These are phyloP conservation scores for Aspergillus felis DNA, from an alignment of 2,329 filamentous ascomycete genomes.

Conservation along the genomic window DNA sequence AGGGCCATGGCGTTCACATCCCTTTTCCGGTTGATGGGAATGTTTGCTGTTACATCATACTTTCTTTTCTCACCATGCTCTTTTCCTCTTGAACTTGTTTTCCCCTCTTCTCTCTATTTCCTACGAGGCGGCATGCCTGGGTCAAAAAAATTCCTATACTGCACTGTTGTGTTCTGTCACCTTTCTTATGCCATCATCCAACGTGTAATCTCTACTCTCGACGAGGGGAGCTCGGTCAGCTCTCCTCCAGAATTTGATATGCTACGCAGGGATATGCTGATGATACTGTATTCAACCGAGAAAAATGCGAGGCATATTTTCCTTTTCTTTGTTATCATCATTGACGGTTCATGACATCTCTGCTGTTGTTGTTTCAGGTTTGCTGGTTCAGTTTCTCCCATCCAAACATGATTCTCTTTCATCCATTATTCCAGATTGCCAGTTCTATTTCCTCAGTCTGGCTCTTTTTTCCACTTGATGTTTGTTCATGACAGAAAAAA, in stretches of 20 bases:
- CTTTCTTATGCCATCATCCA: conserved; percentile 24
- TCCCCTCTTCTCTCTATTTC: conserved; percentile 8
- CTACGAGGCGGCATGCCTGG: conserved; percentile 3
- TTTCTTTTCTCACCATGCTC: conserved; percentile 1
- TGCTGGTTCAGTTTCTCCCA: conserved; percentile 13
- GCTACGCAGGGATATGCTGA: conserved; percentile 26
- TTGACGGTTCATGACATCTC: conserved; percentile 16
- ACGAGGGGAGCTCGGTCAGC: conserved; percentile 35
- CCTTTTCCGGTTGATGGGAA: conserved; percentile 23
- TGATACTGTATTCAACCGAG: conserved; percentile 35
- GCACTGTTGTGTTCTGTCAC: conserved; percentile 16
- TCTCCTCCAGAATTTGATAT: conserved; percentile 23
- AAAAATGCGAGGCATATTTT: conserved; percentile 24
- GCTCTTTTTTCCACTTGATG: conserved; percentile 17
- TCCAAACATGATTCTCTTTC: conserved; percentile 20
- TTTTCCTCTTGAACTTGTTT: conserved; percentile 2
- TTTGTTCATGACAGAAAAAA: conserved; percentile 10
- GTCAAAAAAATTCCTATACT: conserved; percentile 12
- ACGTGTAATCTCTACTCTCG: conserved; percentile 41
- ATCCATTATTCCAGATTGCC: conserved; percentile 16
- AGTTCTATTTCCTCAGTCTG: conserved; percentile 16
- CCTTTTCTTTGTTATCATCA: conserved; percentile 16
- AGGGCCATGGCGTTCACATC: conserved; percentile 22
- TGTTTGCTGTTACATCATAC: conserved; percentile 2
- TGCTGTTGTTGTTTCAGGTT: conserved; percentile 16